Percentiles rank a stretch among this genome's conserved stretches.
phyloP scores from a whole-genome alignment of 352 stramenopile genomes.

The Blastocystis sp. region DNA sequence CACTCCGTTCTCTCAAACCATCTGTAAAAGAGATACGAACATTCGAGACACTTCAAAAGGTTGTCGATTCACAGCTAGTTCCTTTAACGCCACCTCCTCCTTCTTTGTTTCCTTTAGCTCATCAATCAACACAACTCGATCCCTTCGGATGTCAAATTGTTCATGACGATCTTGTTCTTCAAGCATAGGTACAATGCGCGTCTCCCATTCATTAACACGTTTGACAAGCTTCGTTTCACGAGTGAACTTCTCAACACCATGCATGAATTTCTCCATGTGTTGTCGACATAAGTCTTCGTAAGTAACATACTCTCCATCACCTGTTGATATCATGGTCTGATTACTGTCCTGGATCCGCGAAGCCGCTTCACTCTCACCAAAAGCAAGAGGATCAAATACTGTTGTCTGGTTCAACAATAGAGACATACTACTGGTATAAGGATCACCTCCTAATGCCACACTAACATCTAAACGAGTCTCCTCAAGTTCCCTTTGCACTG shows the following conservation, averaged over 20 bases:
- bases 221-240: constrained; percentile 32
- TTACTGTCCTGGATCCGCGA: not conserved
- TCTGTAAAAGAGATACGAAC: constrained; percentile 41
- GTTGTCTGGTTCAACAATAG: constrained; percentile 17
- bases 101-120: constrained; percentile 9
- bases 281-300: constrained; percentile 45
- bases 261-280: constrained; percentile 42
- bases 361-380: not conserved
- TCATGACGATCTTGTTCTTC: constrained; percentile 16
- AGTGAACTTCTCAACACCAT: constrained; percentile 27
- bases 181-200: not conserved
- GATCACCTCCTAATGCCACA: not conserved
- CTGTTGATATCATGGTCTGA: not conserved
- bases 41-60: constrained; percentile 33
- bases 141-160: constrained; percentile 17
- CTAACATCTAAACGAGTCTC: constrained; percentile 35
- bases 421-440: not conserved
- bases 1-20: not conserved
- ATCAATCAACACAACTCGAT: not conserved
- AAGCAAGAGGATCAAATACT: constrained; percentile 12
- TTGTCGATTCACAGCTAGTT: not conserved
- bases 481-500: not conserved
- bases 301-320: not conserved
- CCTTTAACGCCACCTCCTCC: not conserved
- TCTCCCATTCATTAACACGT: constrained; percentile 38